Evolutionary conservation across 2,329 filamentous ascomycete genomes (phyloP).

Genomic region (Cercospora sojina): DNA sequence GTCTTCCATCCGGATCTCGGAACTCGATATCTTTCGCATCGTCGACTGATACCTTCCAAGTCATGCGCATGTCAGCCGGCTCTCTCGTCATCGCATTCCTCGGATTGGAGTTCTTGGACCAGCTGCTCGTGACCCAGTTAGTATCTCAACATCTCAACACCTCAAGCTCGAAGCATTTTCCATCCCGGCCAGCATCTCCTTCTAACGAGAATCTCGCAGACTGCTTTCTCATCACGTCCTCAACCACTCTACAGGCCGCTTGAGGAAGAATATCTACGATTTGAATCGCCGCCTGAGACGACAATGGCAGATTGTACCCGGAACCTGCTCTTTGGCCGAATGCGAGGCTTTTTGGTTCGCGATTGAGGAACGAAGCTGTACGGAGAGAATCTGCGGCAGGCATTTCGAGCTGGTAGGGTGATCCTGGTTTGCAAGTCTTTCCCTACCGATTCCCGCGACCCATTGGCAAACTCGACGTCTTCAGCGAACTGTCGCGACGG

Average conservation of each 20-base stretch:
- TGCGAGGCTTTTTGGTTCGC: slow-evolving; percentile 12
- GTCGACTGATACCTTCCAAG: neutral
- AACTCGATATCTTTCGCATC: neutral
- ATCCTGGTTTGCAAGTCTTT: neutral
- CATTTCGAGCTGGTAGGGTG: slow-evolving; percentile 10
- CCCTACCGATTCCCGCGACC: neutral
- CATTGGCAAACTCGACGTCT: neutral
- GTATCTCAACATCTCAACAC: accelerated
- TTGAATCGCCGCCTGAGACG: slow-evolving; percentile 1
- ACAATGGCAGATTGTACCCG: slow-evolving; percentile 8
- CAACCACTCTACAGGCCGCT: slow-evolving; percentile 3
- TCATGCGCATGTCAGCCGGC: slow-evolving; percentile 11
- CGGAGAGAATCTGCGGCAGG: neutral
- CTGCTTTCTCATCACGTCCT: slow-evolving; percentile 8
- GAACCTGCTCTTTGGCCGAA: slow-evolving; percentile 3
- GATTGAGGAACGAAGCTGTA: slow-evolving; percentile 4
- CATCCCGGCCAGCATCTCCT: neutral
- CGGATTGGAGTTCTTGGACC: slow-evolving; percentile 4
- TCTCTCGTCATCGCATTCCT: slow-evolving; percentile 9
- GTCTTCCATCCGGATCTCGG: neutral
- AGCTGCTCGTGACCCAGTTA: slow-evolving; percentile 10
- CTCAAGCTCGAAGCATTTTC: neutral
- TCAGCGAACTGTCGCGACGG: too few species aligned
- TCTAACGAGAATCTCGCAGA: neutral
- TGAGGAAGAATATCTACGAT: slow-evolving; percentile 4